Evolutionary conservation across 1,139 yeast genomes (phyloP).

Genomic region (Magnusiomyces tetraspermus): DNA sequence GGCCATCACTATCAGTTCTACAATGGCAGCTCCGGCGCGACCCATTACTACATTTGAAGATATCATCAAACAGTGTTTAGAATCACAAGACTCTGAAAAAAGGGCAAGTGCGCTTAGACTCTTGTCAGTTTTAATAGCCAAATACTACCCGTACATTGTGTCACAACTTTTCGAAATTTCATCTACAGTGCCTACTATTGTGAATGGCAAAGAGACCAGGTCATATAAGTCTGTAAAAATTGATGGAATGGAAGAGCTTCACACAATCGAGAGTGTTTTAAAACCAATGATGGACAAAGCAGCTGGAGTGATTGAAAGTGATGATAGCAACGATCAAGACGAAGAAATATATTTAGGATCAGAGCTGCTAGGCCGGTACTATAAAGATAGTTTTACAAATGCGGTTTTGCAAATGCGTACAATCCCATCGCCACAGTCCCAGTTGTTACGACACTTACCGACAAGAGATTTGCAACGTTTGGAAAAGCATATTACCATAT

Average conservation of each 20-base stretch:
- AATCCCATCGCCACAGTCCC: not conserved
- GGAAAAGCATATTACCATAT: not conserved
- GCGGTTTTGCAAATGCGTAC: slow-evolving; percentile 5
- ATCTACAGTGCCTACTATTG: not conserved
- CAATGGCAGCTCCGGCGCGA: slow-evolving; percentile 13
- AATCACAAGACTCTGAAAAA: slow-evolving; percentile 15
- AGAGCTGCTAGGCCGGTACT: not conserved
- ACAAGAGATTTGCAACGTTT: not conserved
- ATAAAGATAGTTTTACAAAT: slow-evolving; percentile 2
- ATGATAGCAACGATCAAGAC: too few relatives aligned
- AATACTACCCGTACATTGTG: slow-evolving; percentile 24
- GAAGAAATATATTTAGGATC: not conserved
- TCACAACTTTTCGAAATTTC: slow-evolving; percentile 14
- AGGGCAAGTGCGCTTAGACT: slow-evolving; percentile 21
- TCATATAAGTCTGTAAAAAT: not conserved
- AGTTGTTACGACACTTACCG: not conserved
- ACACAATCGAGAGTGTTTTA: not conserved
- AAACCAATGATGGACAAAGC: not conserved
- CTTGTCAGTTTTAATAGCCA: slow-evolving; percentile 21
- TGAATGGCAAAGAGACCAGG: not conserved
- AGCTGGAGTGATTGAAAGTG: not conserved
- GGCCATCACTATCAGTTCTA: slow-evolving; percentile 10
- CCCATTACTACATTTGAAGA: slow-evolving; percentile 20
- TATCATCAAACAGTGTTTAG: slow-evolving; percentile 20
- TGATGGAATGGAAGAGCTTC: not conserved